Evolutionary conservation across 2,329 filamentous ascomycete genomes (phyloP).

Genomic region (Trichoderma simmonsii): DNA sequence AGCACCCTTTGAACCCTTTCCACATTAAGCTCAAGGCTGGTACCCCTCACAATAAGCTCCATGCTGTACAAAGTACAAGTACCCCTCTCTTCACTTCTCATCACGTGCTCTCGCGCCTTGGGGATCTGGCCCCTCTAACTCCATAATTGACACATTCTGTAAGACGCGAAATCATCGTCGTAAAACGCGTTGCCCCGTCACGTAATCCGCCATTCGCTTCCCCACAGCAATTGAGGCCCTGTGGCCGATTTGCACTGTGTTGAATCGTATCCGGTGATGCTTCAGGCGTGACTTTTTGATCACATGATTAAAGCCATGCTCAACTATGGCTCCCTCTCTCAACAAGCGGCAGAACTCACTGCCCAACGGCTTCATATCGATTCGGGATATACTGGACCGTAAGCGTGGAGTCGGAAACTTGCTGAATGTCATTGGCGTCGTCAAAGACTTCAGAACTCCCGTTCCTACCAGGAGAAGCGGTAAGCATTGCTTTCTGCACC

Average conservation of each 20-base stretch:
- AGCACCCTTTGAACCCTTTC: not conserved
- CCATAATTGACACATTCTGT: not conserved
- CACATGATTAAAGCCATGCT: conserved; percentile 10
- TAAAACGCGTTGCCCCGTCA: conserved; percentile 8
- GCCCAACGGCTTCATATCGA: conserved; percentile 28
- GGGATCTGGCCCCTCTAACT: not conserved
- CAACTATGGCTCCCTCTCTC: conserved; percentile 6
- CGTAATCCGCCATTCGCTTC: not conserved
- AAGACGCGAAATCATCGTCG: not conserved
- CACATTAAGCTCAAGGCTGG: not conserved
- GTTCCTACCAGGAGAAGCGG: conserved; percentile 51
- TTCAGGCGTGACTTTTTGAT: not conserved
- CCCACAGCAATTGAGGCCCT: not conserved
- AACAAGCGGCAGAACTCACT: conserved; percentile 11
- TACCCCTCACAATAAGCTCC: not conserved
- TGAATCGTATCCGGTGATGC: not conserved
- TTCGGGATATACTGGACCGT: conserved; percentile 44
- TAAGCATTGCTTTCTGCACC: conserved; percentile 25
- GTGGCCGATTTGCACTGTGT: not conserved
- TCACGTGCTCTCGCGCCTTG: conserved; percentile 15
- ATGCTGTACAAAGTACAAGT: not conserved
- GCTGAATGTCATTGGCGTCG: conserved; percentile 66
- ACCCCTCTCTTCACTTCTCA: not conserved
- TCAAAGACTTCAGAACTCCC: conserved; percentile 61
- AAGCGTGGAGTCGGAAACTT: conserved; percentile 28